phyloP scores from a whole-genome alignment of 805 yeast genomes.

The Henningerozyma blattae region DNA sequence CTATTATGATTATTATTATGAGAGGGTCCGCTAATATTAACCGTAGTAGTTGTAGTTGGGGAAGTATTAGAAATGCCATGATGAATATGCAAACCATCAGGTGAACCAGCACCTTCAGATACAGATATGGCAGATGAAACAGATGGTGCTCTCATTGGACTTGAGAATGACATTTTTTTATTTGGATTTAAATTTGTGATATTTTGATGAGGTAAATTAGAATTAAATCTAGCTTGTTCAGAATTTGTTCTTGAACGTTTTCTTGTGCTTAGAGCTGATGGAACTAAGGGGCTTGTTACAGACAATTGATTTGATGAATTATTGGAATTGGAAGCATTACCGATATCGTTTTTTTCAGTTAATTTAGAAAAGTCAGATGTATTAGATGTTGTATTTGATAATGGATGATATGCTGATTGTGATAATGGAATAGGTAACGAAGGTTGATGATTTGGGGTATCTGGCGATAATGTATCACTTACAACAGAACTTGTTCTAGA shows the following conservation, averaged over 20 bases:
- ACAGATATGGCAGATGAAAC: not conserved
- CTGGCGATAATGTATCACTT: slow-evolving; percentile 8
- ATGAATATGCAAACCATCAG: too few relatives aligned
- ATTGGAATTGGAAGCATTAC: too few relatives aligned
- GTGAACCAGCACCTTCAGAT: not conserved
- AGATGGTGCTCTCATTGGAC: not conserved
- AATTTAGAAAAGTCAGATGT: not conserved
- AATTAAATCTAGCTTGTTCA: too few relatives aligned
- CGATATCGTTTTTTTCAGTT: not conserved
- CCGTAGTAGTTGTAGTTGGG: slow-evolving; percentile 1
- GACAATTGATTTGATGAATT: not conserved
- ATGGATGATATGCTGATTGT: too few relatives aligned
- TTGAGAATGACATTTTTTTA: not conserved
- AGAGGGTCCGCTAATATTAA: not conserved
- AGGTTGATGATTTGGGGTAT: not conserved
- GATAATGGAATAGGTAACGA: not conserved
- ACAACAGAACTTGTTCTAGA: slow-evolving; percentile 18
- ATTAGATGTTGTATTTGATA: not conserved
- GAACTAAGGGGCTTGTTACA: too few relatives aligned
- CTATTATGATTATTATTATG: not conserved
- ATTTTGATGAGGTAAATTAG: not conserved
- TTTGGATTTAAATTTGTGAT: not conserved
- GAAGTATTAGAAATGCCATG: slow-evolving; percentile 2
- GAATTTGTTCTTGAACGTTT: too few relatives aligned
- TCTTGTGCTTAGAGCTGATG: too few relatives aligned